phyloP scores from a whole-genome alignment of 2,329 filamentous ascomycete genomes.

The Microdochium paspali region DNA sequence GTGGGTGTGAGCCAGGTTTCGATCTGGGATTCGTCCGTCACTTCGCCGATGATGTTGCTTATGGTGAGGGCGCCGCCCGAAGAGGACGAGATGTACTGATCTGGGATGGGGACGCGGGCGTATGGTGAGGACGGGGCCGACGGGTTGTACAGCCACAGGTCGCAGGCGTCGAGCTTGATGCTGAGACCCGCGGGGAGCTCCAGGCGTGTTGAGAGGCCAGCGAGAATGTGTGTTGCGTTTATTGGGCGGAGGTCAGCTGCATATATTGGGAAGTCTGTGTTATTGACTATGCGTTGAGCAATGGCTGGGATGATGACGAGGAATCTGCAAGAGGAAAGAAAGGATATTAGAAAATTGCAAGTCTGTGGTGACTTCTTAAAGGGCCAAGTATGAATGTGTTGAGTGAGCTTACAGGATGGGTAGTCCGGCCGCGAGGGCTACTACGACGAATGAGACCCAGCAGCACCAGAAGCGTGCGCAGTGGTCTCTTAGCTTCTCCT shows the following conservation, averaged over 20 bases:
- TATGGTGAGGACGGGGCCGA: conserved; percentile 15
- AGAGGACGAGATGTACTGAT: conserved; percentile 10
- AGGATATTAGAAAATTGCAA: background rate
- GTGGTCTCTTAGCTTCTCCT: background rate
- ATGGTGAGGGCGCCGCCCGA: conserved; percentile 16
- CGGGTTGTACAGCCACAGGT: conserved; percentile 21
- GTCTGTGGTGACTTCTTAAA: no score
- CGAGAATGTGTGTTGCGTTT: conserved; percentile 17
- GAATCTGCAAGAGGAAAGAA: conserved; percentile 24
- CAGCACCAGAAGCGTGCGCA: conserved; percentile 14
- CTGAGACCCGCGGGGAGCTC: conserved; percentile 22
- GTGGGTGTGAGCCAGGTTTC: conserved; percentile 4
- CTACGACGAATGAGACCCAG: background rate
- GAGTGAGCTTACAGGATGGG: background rate
- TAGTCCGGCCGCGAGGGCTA: background rate
- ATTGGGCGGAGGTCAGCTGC: conserved; percentile 22
- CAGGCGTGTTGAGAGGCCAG: conserved; percentile 24
- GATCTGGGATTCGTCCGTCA: conserved; percentile 5
- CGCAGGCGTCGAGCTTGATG: conserved; percentile 23
- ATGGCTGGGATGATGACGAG: conserved; percentile 26
- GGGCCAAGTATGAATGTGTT: background rate
- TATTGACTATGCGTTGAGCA: conserved; percentile 25
- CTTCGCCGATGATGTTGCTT: conserved; percentile 3
- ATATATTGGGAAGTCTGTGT: conserved; percentile 24
- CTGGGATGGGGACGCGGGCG: conserved; percentile 12